Evolutionary conservation across 352 stramenopile species (phyloP), one percentile per base, ranked within the genome.

Genomic region (Phytophthora syringae): DNA sequence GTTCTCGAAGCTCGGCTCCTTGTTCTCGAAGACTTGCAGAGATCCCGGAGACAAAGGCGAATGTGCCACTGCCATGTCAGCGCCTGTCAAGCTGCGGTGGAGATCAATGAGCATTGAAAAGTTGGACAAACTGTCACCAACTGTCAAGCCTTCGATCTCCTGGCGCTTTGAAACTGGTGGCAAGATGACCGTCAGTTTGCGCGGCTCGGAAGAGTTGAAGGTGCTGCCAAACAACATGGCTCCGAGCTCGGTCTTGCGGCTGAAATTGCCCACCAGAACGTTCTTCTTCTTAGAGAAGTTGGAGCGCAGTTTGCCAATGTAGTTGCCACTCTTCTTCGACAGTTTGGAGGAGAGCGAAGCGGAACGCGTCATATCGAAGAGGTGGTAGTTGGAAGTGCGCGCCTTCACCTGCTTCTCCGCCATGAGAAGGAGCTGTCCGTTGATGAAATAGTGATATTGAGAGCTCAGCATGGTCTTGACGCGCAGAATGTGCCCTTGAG

Each of bases 291-390:
- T 86, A 22, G 80, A 88, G 40, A 94, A 90, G 50, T 86, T 92
- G 1, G 79, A 86, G 10, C 86, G 76, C 34, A 97, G 43, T 54
- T 97, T 97, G 34, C 90, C 90, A 16, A 97, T 74, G 74, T 97
- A 97, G 49, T 97, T 94, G 42, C 88, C 90, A 36, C 84, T 90
- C 62, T 97, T 97, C 69, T 97, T 97, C 5, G 74, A 85, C 1
- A 96, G 60, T 27, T 86, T 86, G 25, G 64, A 68, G 1, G 71
- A 57, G 3, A 80, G 36, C 15, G 76, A 70, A 9, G 70, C 68
- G 2, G 75, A 82, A 22, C 87, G 74, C 18, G 86, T 85, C 77
- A 94, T 93, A 70, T 97, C 90, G 59, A 94, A 97, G 45, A 97
- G 64, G 60, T 92, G 76, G 62, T 94, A 96, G 70, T 95, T 93